phyloP scores from a whole-genome alignment of 345 rosid genomes.

The Melastoma malabathricum region DNA sequence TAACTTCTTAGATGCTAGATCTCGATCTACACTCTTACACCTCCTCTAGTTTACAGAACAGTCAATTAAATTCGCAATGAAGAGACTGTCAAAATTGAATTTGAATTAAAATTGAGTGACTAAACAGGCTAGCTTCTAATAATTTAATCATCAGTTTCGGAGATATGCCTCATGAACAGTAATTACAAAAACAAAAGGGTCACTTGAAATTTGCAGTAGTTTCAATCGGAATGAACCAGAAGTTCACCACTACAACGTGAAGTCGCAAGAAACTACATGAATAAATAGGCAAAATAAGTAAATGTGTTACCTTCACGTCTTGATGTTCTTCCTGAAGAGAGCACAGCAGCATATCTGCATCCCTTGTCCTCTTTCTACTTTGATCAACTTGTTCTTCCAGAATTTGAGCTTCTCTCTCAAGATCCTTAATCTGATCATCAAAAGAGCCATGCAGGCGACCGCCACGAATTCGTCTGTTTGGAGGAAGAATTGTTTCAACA shows the following conservation, averaged over 20 bases:
- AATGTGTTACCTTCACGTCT: conserved; percentile 38
- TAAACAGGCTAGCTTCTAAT: no score
- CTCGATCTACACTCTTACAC: conserved; percentile 33
- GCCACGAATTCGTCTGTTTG: conserved; percentile 28
- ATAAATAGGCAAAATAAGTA: not conserved
- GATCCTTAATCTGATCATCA: conserved; percentile 60
- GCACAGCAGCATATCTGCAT: conserved; percentile 28
- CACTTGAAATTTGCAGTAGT: no score
- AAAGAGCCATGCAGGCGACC: conserved; percentile 77
- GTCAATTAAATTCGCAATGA: no score
- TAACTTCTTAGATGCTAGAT: conserved; percentile 32
- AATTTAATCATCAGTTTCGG: no score
- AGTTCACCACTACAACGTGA: no score
- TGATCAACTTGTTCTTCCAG: conserved; percentile 27
- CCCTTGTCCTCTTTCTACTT: conserved; percentile 45
- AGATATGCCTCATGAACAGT: no score
- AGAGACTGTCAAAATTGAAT: no score
- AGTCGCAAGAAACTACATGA: no score
- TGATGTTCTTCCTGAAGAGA: conserved; percentile 30
- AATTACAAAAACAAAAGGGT: no score
- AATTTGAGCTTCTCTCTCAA: conserved; percentile 27
- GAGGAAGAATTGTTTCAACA: conserved; percentile 81
- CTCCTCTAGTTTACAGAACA: conserved; percentile 28
- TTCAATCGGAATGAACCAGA: no score
- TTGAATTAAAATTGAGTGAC: no score